Conservation (phyloP, 2,329 filamentous ascomycete genomes). For the Phaeosphaeria sp. region DNA sequence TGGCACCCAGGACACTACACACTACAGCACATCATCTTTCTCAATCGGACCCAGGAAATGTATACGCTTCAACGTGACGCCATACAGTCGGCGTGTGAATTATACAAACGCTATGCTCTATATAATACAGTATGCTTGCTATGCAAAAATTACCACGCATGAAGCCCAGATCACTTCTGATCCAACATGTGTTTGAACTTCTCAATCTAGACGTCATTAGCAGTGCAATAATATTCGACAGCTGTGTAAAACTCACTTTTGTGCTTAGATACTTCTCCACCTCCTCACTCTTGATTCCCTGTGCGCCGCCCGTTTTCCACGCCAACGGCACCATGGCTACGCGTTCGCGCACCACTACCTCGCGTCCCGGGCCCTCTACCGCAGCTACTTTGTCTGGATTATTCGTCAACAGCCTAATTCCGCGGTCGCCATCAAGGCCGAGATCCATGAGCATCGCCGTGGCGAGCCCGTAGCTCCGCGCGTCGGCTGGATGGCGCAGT, state of each 20-base stretch:
- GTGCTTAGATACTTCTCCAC: slow-evolving; percentile 94
- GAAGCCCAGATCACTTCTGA: slow-evolving; percentile 28
- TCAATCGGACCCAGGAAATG: too few relatives aligned
- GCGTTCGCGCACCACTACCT: slow-evolving; percentile 85
- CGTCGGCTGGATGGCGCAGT: slow-evolving; percentile 90
- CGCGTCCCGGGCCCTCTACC: slow-evolving; percentile 87
- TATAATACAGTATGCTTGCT: too few relatives aligned
- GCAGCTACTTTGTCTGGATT: slow-evolving; percentile 97
- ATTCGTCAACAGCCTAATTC: slow-evolving; percentile 87
- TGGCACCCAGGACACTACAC: too few relatives aligned
- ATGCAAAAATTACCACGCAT: too few relatives aligned
- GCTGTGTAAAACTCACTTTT: slow-evolving; percentile 70
- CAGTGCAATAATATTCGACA: too few relatives aligned
- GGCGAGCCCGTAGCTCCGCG: slow-evolving; percentile 92
- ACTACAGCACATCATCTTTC: too few relatives aligned
- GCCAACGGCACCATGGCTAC: slow-evolving; percentile 95
- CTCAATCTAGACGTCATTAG: slow-evolving; percentile 51
- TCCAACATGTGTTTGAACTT: slow-evolving; percentile 61
- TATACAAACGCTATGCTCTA: too few relatives aligned
- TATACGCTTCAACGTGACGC: too few relatives aligned
- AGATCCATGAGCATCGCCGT: slow-evolving; percentile 93
- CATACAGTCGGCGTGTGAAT: too few relatives aligned
- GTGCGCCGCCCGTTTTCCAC: slow-evolving; percentile 80
- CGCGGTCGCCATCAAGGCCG: slow-evolving; percentile 70
- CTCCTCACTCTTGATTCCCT: slow-evolving; percentile 84